Evolutionary conservation across 495 filamentous ascomycete species (phyloP), one percentile per base, ranked within the genome.

Genomic region (Talaromyces nanjingensis): DNA sequence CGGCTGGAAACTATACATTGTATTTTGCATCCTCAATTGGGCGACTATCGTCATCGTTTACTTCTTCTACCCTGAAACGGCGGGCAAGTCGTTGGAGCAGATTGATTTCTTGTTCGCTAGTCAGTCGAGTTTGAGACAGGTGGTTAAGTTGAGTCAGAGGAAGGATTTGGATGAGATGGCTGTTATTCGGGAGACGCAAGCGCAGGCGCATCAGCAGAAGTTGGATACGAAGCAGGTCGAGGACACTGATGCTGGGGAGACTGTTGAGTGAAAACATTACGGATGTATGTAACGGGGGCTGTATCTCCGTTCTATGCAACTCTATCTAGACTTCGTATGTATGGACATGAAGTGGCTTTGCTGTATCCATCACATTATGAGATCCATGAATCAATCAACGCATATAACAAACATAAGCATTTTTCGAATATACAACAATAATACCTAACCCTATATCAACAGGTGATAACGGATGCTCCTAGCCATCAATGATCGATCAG

Each of bases 51-150:
- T 67, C 5, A 69, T 77, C 31, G 74, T 77, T 27, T 77, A 72
- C 71, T 71, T 72, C 6, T 65, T 77, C 31, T 79, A 77, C 63
- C 78, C 78, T 16, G 78, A 80, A 62, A 73, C 77, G 29, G 73
- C 72, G 22, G 73, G 74, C 34, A 74, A 77, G 37, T 74, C 76
- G 7, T 67, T 80, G 24, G 77, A 80, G 62, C 71, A 78, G 58
- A 78, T 80, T 60, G 73, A 80, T 59, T 69, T 79, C 27, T 66
- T 80, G 20, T 80, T 78, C 59, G 60, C 60, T 2, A 62, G 60
- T 34, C 60, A 62, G 12, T 62, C 60, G n/a, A 62, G 60, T 54
- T 34, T 62, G 39, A 29, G 60, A 22, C 42, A 62, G 45, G 60
- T 62, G 14, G 60, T 62, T 8, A 62, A 62, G 18, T 16, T 62